Conservation (phyloP, 805 yeast species). For the Cyberlindnera amylophila region DNA sequence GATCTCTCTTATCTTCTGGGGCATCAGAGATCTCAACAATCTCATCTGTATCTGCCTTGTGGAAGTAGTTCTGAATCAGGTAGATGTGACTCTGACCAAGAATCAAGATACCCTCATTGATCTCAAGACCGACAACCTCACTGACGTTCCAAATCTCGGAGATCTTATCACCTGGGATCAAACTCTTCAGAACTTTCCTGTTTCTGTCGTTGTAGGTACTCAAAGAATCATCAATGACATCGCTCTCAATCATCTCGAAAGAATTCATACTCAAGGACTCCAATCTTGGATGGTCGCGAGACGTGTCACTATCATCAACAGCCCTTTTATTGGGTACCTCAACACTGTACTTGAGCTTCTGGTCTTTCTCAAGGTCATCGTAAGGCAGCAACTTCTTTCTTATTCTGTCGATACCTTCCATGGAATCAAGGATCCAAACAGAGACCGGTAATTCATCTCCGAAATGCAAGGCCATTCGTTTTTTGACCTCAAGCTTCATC, state of each 20-base stretch:
- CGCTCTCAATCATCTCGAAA: slow-evolving; percentile 44
- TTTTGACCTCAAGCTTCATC: slow-evolving; percentile 39
- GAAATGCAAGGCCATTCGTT: slow-evolving; percentile 29
- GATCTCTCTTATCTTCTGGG: slow-evolving; percentile 58
- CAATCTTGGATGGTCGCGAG: slow-evolving; percentile 15
- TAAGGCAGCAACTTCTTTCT: slow-evolving; percentile 57
- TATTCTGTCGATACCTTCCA: slow-evolving; percentile 69
- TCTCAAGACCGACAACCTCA: slow-evolving; percentile 70
- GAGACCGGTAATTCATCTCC: slow-evolving; percentile 20
- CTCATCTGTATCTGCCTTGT: slow-evolving; percentile 45
- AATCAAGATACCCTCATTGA: slow-evolving; percentile 71
- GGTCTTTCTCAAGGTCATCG: slow-evolving; percentile 43
- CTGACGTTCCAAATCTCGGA: slow-evolving; percentile 73
- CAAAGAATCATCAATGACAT: slow-evolving; percentile 30
- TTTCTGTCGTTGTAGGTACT: slow-evolving; percentile 59
- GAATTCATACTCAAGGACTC: slow-evolving; percentile 29
- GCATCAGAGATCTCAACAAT: slow-evolving; percentile 66
- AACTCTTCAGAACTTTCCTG: slow-evolving; percentile 65
- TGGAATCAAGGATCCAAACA: slow-evolving; percentile 55
- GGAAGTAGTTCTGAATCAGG: slow-evolving; percentile 66
- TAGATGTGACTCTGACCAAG: slow-evolving; percentile 64
- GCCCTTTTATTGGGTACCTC: slow-evolving; percentile 35
- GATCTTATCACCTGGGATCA: slow-evolving; percentile 68
- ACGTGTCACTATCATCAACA: background rate
- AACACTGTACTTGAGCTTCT: slow-evolving; percentile 38